Base-by-base conservation (phyloP, 2,329 filamentous ascomycete species). In the Diaporthe sp. region DNA sequence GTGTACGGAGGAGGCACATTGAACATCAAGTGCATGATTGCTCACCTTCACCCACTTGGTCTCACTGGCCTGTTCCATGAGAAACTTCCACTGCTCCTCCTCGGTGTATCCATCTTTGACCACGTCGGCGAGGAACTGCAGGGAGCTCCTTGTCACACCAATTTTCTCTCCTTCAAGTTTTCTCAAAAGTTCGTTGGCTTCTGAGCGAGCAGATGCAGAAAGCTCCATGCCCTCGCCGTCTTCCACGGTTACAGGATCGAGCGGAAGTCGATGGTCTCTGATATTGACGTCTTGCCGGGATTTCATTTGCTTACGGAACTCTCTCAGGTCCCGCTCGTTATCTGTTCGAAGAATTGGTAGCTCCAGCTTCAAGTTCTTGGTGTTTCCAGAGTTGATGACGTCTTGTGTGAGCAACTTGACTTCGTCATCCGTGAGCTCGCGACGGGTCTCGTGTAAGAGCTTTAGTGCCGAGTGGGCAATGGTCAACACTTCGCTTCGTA, bases 151-250 rank as follows among this genome's bases (percentile, higher is more conserved):
- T 34, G 74, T 76, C 25, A 81, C 75, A 22, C 78, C 78, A 19
- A 81, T 58, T 12, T 62, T 78, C 37, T 82, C 80, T 5, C 68
- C 51, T 25, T 76, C 77, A 0, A 79, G 22, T n/a, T 28, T 61
- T 25, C 58, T 73, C 76, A 79, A 75, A 3, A 79, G 13, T 1
- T 44, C 42, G 3, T 73, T 65, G 22, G 76, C 77, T 10, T 39
- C 34, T 2, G 62, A 44, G 2, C 55, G 58, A 28, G 75, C 51
- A 4, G 15, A 70, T 4, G n/a, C n/a, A 1, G 81, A 62, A 25
- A 82, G 79, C 65, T 79, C 76, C 22, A 82, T 74, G 3, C 79
- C 80, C 74, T 82, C 80, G 7, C 79, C 80, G 12, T 78, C 75
- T 5, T 76, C 76, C 13, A 70, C 34, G 37, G 79, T 77, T 9